A percentile compares a stretch with the other conserved stretches of the same genome.
These are phyloP conservation scores for Coniochaeta sp. DNA, from an alignment of 2,329 filamentous ascomycete genomes.

Conservation along the genomic window DNA sequence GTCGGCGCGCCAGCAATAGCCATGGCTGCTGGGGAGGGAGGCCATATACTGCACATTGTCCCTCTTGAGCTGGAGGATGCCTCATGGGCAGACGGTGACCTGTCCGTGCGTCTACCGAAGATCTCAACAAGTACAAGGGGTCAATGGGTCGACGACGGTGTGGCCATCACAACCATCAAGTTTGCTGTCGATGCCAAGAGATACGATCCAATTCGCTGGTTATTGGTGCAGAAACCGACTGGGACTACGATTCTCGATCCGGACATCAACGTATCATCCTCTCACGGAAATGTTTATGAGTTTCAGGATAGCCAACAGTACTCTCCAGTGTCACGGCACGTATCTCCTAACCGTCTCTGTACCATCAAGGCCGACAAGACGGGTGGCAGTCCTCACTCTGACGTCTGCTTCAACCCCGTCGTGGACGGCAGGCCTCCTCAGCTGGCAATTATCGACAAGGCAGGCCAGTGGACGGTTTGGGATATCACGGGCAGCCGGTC, in stretches of 20 bases:
- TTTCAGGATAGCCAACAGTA: conserved; percentile 9
- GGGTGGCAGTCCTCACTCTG: conserved; percentile 48
- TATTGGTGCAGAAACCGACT: conserved; percentile 45
- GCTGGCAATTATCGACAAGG: conserved; percentile 58
- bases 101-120: conserved; percentile 38
- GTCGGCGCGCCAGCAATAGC: conserved; percentile 31
- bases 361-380: conserved; percentile 45
- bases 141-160: conserved; percentile 47
- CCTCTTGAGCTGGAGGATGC: conserved; percentile 42
- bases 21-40: conserved; percentile 47
- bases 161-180: conserved; percentile 44
- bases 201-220: conserved; percentile 36
- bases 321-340: conserved; percentile 34
- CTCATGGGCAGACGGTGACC: conserved; percentile 43
- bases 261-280: conserved; percentile 34
- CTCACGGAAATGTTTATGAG: background rate
- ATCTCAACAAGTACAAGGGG: conserved; percentile 34
- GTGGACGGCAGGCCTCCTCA: conserved; percentile 45
- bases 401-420: conserved; percentile 58
- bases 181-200: conserved; percentile 32
- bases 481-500: conserved; percentile 37
- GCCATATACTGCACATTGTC: conserved; percentile 50
- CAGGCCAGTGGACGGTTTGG: conserved; percentile 63
- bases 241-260: conserved; percentile 47
- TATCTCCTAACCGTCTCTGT: conserved; percentile 49